phyloP scores from a whole-genome alignment of 768 basidiomycete species.

The Auricularia auricula-judae region DNA sequence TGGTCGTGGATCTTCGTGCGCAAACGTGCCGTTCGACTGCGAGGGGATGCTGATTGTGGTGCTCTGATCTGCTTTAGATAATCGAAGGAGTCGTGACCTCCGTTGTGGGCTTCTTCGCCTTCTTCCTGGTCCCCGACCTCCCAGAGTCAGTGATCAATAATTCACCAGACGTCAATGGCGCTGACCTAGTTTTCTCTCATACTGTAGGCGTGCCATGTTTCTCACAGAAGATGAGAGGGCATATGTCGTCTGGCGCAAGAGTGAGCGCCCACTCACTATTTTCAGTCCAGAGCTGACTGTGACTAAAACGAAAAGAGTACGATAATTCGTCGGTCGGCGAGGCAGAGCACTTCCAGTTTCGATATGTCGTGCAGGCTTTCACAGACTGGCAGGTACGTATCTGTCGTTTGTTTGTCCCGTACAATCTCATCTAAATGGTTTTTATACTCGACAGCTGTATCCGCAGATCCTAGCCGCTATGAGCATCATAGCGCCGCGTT shows the following conservation, averaged over 20 bases:
- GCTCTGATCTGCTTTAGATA: conserved; percentile 26
- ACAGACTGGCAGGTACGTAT: conserved; percentile 49
- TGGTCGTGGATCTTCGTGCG: conserved; percentile 62
- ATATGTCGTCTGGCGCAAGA: conserved; percentile 44
- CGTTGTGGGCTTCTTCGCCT: conserved; percentile 38
- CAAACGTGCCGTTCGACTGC: too few relatives aligned
- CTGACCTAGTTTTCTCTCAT: conserved; percentile 10
- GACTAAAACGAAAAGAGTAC: conserved; percentile 27
- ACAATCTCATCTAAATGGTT: not conserved
- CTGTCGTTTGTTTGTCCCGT: not conserved
- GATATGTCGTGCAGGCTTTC: conserved; percentile 43
- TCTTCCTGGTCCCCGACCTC: conserved; percentile 10
- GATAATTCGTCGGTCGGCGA: conserved; percentile 47
- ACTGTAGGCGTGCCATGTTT: conserved; percentile 37
- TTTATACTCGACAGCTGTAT: conserved; percentile 26
- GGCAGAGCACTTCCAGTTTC: conserved; percentile 45
- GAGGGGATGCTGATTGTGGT: too few relatives aligned
- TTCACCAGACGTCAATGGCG: conserved; percentile 27
- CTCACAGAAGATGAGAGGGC: conserved; percentile 49
- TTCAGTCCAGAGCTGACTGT: too few relatives aligned
- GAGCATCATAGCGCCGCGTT: conserved; percentile 47
- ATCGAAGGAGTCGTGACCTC: conserved; percentile 56
- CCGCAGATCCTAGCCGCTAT: conserved; percentile 47
- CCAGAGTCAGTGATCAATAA: not conserved
- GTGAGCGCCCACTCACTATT: conserved; percentile 20